phyloP scores from a whole-genome alignment of 148 eudicot genomes.

The Mesembryanthemum crystallinum region DNA sequence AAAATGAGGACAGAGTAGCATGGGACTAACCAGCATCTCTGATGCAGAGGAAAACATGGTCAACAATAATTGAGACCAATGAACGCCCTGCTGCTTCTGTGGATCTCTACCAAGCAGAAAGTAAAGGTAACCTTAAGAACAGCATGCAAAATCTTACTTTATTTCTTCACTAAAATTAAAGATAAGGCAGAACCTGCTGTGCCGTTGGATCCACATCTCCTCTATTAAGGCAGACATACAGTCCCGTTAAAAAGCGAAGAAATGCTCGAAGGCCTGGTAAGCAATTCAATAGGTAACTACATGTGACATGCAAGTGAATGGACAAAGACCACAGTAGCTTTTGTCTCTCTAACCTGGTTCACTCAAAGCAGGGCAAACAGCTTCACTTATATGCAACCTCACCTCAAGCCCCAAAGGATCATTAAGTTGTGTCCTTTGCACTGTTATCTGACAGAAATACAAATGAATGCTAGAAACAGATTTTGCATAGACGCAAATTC shows the following conservation, averaged over 20 bases:
- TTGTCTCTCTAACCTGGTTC: conserved; percentile 69
- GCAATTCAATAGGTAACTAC: conserved; percentile 9
- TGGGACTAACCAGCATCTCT: conserved; percentile 69
- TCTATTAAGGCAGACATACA: conserved; percentile 86
- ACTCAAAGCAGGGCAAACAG: conserved; percentile 93
- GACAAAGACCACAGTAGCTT: background rate
- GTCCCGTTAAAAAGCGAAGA: conserved; percentile 90
- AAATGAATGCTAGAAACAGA: conserved; percentile 16
- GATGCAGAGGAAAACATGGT: conserved; percentile 82
- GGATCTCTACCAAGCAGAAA: conserved; percentile 51
- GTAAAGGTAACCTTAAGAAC: conserved; percentile 14
- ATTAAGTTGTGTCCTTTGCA: conserved; percentile 80
- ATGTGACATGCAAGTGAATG: background rate
- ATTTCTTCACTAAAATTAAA: background rate
- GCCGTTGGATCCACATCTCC: conserved; percentile 79
- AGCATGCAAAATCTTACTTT: background rate
- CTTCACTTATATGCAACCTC: conserved; percentile 81
- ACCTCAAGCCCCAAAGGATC: conserved; percentile 91
- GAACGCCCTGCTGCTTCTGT: conserved; percentile 94
- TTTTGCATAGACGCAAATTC: conserved; percentile 4
- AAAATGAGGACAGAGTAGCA: conserved; percentile 5
- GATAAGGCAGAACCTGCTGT: conserved; percentile 51
- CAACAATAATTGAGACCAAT: conserved; percentile 73
- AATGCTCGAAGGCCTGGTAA: conserved; percentile 88
- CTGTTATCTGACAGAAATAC: conserved; percentile 66